Percentiles rank a stretch among this genome's conserved stretches.
Conservation (phyloP, 2,329 filamentous ascomycete genomes). For the Penicillium olsonii region DNA sequence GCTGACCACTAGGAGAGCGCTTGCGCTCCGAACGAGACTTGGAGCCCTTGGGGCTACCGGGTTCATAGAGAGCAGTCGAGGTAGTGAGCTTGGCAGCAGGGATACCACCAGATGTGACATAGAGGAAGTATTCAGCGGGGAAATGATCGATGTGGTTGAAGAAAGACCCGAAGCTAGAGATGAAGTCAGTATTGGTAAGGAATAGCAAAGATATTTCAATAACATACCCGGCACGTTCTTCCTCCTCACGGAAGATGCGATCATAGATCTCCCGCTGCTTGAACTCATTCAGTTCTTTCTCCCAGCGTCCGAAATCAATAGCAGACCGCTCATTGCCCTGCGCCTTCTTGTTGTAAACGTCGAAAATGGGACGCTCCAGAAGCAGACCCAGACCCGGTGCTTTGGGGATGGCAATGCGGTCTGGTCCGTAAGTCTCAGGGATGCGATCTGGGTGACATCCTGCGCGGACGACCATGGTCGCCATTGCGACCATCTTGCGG, state of each 20-base stretch:
- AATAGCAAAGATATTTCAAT: not conserved
- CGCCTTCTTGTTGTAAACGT: conserved; percentile 78
- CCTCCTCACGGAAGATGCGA: conserved; percentile 86
- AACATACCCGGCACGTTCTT: conserved; percentile 82
- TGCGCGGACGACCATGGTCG: conserved; percentile 77
- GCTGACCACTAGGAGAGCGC: conserved; percentile 19
- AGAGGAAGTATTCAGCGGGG: conserved; percentile 70
- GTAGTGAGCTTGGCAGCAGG: conserved; percentile 54
- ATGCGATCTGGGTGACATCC: conserved; percentile 75
- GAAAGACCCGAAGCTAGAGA: conserved; percentile 68
- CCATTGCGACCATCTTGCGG: conserved; percentile 97
- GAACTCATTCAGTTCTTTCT: conserved; percentile 80
- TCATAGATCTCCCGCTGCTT: conserved; percentile 92
- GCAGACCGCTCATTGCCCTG: conserved; percentile 64
- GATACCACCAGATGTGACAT: conserved; percentile 70
- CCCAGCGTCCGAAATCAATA: conserved; percentile 77
- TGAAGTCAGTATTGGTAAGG: conserved; percentile 3
- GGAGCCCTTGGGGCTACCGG: conserved; percentile 6
- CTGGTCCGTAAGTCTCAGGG: conserved; percentile 68
- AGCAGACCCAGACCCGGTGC: conserved; percentile 85
- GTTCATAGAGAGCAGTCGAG: conserved; percentile 10
- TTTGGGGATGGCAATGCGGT: conserved; percentile 86
- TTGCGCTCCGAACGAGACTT: no score
- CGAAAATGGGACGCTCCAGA: conserved; percentile 88
- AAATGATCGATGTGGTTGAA: conserved; percentile 79